These are phyloP conservation scores for Trapa incisa DNA, from an alignment of 345 rosid species.

Conservation along the genomic window DNA sequence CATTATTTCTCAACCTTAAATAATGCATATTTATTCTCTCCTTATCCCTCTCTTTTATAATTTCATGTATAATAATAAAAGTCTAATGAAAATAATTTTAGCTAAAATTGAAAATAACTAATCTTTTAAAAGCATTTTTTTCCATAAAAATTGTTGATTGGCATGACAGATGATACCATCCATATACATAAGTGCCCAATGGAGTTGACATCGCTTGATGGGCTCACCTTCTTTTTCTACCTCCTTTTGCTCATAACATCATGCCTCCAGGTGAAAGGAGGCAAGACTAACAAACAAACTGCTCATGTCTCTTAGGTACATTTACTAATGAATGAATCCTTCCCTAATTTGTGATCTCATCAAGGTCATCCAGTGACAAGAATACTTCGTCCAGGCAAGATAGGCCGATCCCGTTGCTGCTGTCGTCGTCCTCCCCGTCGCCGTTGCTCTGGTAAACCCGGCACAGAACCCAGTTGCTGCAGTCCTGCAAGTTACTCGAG, in stretches of 20 bases:
- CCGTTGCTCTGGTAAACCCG: constrained; percentile 57
- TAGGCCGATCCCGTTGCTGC: constrained; percentile 37
- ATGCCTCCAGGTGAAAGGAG: not conserved
- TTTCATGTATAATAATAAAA: too few relatives aligned
- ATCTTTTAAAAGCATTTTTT: too few relatives aligned
- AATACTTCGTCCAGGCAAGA: constrained; percentile 95
- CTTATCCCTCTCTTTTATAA: too few relatives aligned
- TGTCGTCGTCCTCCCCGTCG: constrained; percentile 32
- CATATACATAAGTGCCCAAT: not conserved
- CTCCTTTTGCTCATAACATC: not conserved
- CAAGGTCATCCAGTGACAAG: constrained; percentile 81
- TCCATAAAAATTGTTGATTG: too few relatives aligned
- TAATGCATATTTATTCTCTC: too few relatives aligned
- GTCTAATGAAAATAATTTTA: too few relatives aligned
- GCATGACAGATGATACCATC: too few relatives aligned
- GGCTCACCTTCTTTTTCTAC: constrained; percentile 30
- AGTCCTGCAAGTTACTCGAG: constrained; percentile 33
- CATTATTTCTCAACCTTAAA: too few relatives aligned
- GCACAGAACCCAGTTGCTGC: constrained; percentile 79
- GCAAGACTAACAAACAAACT: not conserved
- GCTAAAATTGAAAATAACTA: too few relatives aligned
- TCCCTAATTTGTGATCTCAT: constrained; percentile 57
- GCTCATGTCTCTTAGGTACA: constrained; percentile 8
- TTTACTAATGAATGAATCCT: not conserved
- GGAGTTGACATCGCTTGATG: constrained; percentile 19